Conservation (phyloP, 805 yeast genomes). For the Starmerella floris region DNA sequence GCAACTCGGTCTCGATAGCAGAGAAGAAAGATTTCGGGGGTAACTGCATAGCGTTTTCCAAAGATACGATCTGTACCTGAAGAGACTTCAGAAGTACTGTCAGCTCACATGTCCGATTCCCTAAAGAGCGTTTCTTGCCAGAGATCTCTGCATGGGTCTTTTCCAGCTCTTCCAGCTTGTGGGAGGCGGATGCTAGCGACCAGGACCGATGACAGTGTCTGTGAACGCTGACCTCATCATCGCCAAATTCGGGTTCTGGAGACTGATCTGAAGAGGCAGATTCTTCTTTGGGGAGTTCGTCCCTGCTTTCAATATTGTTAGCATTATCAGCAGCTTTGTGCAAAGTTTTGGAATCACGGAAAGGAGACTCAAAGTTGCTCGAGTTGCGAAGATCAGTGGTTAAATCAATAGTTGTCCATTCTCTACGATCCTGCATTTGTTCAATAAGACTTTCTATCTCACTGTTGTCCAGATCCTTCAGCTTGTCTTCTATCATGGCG, state of each 20-base stretch:
- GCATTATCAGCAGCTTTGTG: background rate
- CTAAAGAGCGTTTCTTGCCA: conserved; percentile 6
- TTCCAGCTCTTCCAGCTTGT: conserved; percentile 4
- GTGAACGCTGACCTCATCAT: background rate
- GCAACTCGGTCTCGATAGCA: conserved; percentile 2
- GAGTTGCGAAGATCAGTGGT: background rate
- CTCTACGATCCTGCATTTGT: background rate
- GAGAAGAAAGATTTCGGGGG: conserved; percentile 7
- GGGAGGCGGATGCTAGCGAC: conserved; percentile 3
- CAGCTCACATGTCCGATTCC: conserved; percentile 10
- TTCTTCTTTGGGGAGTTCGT: background rate
- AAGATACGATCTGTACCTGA: conserved; percentile 3
- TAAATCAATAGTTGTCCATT: background rate
- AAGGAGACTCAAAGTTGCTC: too few species aligned
- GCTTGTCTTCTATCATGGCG: background rate
- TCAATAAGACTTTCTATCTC: background rate
- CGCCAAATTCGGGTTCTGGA: background rate
- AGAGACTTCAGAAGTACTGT: conserved; percentile 3
- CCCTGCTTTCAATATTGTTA: background rate
- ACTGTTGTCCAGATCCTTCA: background rate
- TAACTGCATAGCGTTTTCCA: conserved; percentile 10
- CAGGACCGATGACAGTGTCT: conserved; percentile 5
- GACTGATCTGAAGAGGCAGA: background rate
- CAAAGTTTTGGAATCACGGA: too few species aligned
- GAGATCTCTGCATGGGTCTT: background rate